Base-by-base conservation (phyloP, 805 yeast species). In the Pichia occidentalis region DNA sequence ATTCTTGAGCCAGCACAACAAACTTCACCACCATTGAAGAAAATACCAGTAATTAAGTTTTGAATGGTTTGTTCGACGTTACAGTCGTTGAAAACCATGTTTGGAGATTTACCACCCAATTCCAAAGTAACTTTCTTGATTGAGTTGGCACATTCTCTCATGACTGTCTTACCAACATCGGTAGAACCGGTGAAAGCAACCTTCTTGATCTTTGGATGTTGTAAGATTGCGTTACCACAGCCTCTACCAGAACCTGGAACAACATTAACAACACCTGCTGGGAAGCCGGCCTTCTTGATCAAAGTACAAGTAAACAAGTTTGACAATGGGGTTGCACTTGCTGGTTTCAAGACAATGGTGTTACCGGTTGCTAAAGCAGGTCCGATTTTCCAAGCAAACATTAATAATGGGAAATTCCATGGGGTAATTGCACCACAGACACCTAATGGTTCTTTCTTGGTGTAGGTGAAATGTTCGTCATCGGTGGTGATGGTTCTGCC, bases 171-270 rank as follows among this genome's bases (percentile, higher is more conserved):
- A 64, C 92, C 92, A 45, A 80, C 70, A 36, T 73, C 77, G 32
- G 92, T 82, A 20, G 88, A 81, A 56, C 92, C 92, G 38, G 92
- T 82, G 64, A 82, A 82, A 10, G 88, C 85, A 53, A 81, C 68
- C 65, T 82, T 82, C 63, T 77, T 77, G 52, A 82, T 75, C 55
- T 66, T 71, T 51, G 78, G 81, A 57, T 82, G 87, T 48, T 68
- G 68, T 36, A 82, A 65, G 51, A 82, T 74, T 41, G 84, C 78
- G 45, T 75, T 71, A 68, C 92, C 92, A 51, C 81, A 75, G 48
- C 70, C 69, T 56, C 74, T 69, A 59, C 90, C 92, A 41, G 78
- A 75, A 51, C 90, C 90, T 52, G 85, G 77, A 28, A 82, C 68
- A 49, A 82, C 70, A 64, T 80, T 80, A 39, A 80, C 71, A 43